These are phyloP conservation scores for Aphanoascus verrucosus DNA, from an alignment of 2,329 filamentous ascomycete genomes.

Conservation along the genomic window DNA sequence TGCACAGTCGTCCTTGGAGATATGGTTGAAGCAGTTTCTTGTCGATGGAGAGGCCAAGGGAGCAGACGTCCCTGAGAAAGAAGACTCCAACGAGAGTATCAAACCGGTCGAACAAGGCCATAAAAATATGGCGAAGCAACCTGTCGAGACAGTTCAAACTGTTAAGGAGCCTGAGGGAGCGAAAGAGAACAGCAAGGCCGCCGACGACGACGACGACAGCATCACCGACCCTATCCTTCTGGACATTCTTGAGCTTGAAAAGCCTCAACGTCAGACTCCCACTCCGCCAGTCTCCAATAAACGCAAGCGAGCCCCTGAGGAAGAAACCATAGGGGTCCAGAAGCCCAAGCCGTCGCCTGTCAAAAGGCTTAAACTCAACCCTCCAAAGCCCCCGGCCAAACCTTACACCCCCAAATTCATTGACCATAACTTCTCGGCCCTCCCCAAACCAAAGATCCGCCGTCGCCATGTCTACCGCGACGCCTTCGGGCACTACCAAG, in stretches of 20 bases:
- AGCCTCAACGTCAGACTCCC: background rate
- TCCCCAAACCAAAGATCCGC: background rate
- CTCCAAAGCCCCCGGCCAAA: background rate
- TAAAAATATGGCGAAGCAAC: too few relatives aligned
- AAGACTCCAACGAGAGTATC: too few relatives aligned
- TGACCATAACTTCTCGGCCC: background rate
- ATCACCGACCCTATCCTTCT: background rate
- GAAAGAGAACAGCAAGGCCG: too few relatives aligned
- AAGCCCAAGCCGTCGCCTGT: background rate
- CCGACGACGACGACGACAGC: background rate
- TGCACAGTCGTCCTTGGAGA: too few relatives aligned
- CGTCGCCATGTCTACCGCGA: constrained; percentile 1
- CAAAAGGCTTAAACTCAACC: background rate
- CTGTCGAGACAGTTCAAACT: too few relatives aligned
- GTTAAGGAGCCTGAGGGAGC: too few relatives aligned
- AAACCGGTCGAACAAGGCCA: too few relatives aligned
- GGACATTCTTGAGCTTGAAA: background rate
- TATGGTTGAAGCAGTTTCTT: too few relatives aligned
- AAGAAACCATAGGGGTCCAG: background rate
- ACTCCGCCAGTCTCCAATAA: background rate
- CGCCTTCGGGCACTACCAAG: background rate
- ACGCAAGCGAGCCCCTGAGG: background rate
- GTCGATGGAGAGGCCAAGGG: too few relatives aligned
- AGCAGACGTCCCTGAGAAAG: too few relatives aligned
- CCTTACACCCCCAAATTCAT: too few relatives aligned